These are phyloP conservation scores for Aspergillus bertholletiae DNA, from an alignment of 495 filamentous ascomycete species.

Conservation along the genomic window DNA sequence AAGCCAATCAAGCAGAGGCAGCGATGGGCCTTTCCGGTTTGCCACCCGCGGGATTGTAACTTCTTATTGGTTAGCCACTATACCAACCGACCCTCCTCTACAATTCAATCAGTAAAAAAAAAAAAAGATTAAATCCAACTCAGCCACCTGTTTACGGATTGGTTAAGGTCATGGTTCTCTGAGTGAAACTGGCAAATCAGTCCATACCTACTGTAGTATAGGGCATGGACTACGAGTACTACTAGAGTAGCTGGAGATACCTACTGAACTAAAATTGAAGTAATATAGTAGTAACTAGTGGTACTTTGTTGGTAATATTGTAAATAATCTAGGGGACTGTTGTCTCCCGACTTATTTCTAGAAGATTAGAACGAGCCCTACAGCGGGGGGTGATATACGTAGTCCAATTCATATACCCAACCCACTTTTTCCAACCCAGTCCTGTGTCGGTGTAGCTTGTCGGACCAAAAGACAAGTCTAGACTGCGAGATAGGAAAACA, in stretches of 20 bases:
- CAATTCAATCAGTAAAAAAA: neutral
- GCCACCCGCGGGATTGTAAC: constrained; percentile 1
- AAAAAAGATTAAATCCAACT: neutral
- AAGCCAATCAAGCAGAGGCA: constrained; percentile 3
- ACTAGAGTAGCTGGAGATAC: too few relatives aligned
- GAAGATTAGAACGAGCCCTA: neutral
- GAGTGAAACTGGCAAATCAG: neutral
- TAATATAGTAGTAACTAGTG: too few relatives aligned
- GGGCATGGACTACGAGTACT: too few relatives aligned
- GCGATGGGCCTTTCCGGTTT: neutral
- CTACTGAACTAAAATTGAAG: too few relatives aligned
- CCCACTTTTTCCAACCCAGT: neutral
- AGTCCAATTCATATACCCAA: neutral
- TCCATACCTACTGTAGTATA: neutral
- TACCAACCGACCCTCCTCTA: neutral
- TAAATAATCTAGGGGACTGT: too few relatives aligned
- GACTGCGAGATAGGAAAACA: neutral
- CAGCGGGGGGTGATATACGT: neutral
- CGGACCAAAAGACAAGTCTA: neutral
- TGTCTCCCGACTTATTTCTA: too few relatives aligned
- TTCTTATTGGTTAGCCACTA: constrained; percentile 1
- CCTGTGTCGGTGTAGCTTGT: too few relatives aligned
- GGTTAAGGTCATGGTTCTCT: neutral
- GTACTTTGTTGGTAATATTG: too few relatives aligned
- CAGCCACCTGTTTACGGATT: neutral